Evolutionary conservation across 2,329 filamentous ascomycete species (phyloP), one percentile per base, ranked within the genome.

Genomic region (Zymoseptoria passerinii): DNA sequence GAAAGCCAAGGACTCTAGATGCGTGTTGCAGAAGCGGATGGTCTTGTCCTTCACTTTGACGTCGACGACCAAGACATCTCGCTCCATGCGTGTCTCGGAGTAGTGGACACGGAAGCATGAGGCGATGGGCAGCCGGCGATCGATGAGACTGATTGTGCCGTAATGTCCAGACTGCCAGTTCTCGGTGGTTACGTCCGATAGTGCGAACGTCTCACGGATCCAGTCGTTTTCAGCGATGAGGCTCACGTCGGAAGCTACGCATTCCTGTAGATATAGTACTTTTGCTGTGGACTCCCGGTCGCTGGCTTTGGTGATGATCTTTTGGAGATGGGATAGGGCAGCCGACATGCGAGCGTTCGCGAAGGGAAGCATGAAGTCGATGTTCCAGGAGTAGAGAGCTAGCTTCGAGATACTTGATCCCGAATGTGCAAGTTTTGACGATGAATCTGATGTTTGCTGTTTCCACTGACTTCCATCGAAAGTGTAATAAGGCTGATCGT

Each of bases 1-100:
- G 0, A 76, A 70, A 0, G 75, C 72, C 16, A 84, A 70, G 2
- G 79, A 82, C 66, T 84, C 82, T 3, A 84, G 78, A 65, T 85
- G 82, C 0, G 77, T 78, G 65, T 82, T 83, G 68, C 81, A 82
- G 3, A 84, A 65, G 3, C 81, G 75, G 5, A 83, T 61, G 0
- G 68, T 69, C 53, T 65, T 68, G 35, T 56, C 56, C 20, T 64
- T 58, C 20, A 78, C 56, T 0, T 61, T 57, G 29, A 82, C 59
- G 55, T 84, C 81, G n/a, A 82, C 74, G 57, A 83, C 83, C 1
- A 83, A 68, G 2, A 72, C 81, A 64, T 84, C 82, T 5, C 81
- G 74, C 50, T 77, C 75, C 74, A 83, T 81, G 9, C 67, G 67
- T 2, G 79, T 80, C 28, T 65, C 50, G 19, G 72, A 65, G 52